These are phyloP conservation scores for Stagonosporopsis vannaccii DNA, from an alignment of 2,329 filamentous ascomycete genomes.

Conservation along the genomic window DNA sequence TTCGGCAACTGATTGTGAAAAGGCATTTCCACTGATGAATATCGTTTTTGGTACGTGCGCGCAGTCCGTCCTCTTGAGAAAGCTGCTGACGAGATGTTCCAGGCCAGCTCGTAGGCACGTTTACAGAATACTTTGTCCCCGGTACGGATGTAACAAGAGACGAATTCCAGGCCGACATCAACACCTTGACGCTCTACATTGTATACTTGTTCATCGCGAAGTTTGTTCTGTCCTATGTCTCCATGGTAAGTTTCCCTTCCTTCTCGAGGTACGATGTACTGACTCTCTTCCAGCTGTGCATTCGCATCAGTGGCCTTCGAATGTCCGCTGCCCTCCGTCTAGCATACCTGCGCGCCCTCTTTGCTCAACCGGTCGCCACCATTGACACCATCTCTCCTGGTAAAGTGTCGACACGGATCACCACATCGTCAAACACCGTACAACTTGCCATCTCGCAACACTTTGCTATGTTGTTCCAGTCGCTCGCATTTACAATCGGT, in stretches of 20 bases:
- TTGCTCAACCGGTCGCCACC: conserved; percentile 58
- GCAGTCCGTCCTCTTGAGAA: conserved; percentile 55
- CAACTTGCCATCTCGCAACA: conserved; percentile 64
- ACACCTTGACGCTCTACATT: conserved; percentile 41
- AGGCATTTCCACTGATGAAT: conserved; percentile 63
- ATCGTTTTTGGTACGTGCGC: conserved; percentile 62
- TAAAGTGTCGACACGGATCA: conserved; percentile 61
- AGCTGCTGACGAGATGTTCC: conserved; percentile 1
- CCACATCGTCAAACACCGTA: conserved; percentile 60
- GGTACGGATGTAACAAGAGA: conserved; percentile 53
- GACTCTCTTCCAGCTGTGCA: conserved; percentile 50
- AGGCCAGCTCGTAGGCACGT: conserved; percentile 58
- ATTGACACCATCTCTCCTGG: conserved; percentile 59
- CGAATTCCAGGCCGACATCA: conserved; percentile 60
- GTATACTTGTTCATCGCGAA: conserved; percentile 48
- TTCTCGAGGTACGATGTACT: neutral
- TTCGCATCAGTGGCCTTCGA: conserved; percentile 59
- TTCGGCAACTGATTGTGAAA: neutral
- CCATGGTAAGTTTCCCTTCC: conserved; percentile 32
- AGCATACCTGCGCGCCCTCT: conserved; percentile 58
- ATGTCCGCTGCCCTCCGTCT: conserved; percentile 60
- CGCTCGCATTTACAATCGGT: conserved; percentile 44
- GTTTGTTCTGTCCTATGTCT: conserved; percentile 44
- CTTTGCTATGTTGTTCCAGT: conserved; percentile 56
- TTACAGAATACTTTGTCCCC: conserved; percentile 63